phyloP scores from a whole-genome alignment of 75 land plant species.

The Adiantum capillusveneris region DNA sequence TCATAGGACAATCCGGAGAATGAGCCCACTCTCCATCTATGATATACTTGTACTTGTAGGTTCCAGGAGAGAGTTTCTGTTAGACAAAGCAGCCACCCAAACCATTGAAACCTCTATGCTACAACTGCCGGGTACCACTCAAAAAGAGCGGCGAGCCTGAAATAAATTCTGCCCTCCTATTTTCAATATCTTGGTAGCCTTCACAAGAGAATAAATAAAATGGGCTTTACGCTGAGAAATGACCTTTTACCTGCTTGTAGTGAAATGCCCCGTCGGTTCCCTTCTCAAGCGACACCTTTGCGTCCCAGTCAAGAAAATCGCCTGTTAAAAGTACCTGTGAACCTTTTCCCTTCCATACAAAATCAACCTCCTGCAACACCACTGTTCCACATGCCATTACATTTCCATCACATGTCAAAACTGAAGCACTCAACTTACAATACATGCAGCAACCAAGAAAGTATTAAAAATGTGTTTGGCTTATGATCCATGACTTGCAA shows the following conservation, averaged over 20 bases:
- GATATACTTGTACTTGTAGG: conserved; percentile 21
- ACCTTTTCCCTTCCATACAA: conserved; percentile 28
- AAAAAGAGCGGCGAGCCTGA: too few species aligned
- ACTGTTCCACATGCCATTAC: conserved; percentile 23
- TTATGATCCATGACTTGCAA: too few species aligned
- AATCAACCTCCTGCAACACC: conserved; percentile 35
- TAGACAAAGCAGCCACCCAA: conserved; percentile 3
- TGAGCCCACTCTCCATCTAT: conserved; percentile 35
- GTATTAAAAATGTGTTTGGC: too few species aligned
- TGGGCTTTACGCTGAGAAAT: too few species aligned
- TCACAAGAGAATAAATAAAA: too few species aligned
- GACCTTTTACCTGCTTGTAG: conserved; percentile 24
- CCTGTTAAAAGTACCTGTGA: conserved; percentile 31
- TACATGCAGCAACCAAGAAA: too few species aligned
- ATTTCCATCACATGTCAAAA: too few species aligned
- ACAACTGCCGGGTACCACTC: too few species aligned
- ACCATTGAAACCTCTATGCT: too few species aligned
- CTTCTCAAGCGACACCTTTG: conserved; percentile 21
- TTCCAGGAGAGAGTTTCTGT: conserved; percentile 32
- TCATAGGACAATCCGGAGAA: conserved; percentile 24
- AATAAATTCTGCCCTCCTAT: too few species aligned
- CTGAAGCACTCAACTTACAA: too few species aligned
- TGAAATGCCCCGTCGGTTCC: conserved; percentile 21
- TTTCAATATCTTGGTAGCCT: too few species aligned
- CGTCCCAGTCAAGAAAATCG: conserved; percentile 29